Conservation (phyloP, 441 rosid genomes). For the Syzygium malaccense region DNA sequence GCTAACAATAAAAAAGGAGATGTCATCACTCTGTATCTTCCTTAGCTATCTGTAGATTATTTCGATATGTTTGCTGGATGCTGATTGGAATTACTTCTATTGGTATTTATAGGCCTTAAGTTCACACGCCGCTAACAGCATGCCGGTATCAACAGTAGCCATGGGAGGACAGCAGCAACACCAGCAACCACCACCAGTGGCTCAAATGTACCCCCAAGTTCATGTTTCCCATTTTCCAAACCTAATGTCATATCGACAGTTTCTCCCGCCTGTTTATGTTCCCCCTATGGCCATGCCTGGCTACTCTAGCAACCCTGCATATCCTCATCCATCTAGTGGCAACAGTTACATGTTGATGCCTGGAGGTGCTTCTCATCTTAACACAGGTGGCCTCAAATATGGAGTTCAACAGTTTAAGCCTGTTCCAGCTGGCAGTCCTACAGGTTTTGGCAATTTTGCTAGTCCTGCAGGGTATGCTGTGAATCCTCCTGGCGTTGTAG, state of each 20-base stretch:
- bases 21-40: not conserved
- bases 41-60: not conserved
- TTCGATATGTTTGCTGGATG: not conserved
- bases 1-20: not conserved
- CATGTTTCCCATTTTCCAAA: constrained; percentile 79
- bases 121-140: constrained; percentile 33
- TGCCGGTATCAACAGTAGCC: constrained; percentile 51
- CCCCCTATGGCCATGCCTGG: constrained; percentile 93
- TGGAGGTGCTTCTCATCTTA: constrained; percentile 72
- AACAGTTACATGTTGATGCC: constrained; percentile 81
- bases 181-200: constrained; percentile 28
- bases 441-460: constrained; percentile 72
- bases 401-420: constrained; percentile 89
- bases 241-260: constrained; percentile 83
- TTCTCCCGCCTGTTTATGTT: constrained; percentile 71
- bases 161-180: constrained; percentile 66
- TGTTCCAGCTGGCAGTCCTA: constrained; percentile 57
- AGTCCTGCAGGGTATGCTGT: constrained; percentile 69
- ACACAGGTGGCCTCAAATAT: constrained; percentile 72
- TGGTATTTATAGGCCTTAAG: constrained; percentile 33
- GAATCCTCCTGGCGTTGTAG: constrained; percentile 67
- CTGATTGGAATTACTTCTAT: not conserved
- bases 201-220: constrained; percentile 90
- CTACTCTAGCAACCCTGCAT: constrained; percentile 74
- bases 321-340: constrained; percentile 82